A percentile compares a stretch with the other conserved stretches of the same genome.
Evolutionary conservation across 306 rosid genomes (phyloP).

Genomic region (Corylus heterophylla): DNA sequence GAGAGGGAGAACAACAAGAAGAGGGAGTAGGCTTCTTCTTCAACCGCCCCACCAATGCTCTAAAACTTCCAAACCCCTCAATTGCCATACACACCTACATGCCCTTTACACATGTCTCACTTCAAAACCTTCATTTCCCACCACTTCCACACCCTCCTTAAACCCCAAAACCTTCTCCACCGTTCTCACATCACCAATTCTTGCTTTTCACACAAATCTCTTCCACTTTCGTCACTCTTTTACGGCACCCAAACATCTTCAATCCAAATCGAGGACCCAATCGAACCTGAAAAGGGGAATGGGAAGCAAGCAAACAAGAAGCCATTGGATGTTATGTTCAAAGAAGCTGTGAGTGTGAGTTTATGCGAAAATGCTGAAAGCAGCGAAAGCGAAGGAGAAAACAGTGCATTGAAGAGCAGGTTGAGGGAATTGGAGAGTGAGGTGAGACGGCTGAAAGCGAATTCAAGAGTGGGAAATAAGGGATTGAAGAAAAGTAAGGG

Average conservation of each 20-base stretch:
- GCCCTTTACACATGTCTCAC: slow-evolving; percentile 32
- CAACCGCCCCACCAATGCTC: neutral
- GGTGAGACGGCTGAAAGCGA: slow-evolving; percentile 26
- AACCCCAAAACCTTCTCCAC: slow-evolving; percentile 23
- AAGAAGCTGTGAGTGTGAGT: slow-evolving; percentile 38
- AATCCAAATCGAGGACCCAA: slow-evolving; percentile 10
- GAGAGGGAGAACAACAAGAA: slow-evolving; percentile 91
- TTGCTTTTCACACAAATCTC: slow-evolving; percentile 8
- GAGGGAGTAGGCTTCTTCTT: neutral
- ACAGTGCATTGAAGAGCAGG: slow-evolving; percentile 30
- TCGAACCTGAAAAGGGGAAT: slow-evolving; percentile 14
- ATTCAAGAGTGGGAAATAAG: slow-evolving; percentile 5
- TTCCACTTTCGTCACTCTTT: slow-evolving; percentile 26
- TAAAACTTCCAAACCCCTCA: neutral
- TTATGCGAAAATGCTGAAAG: slow-evolving; percentile 20
- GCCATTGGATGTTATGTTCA: slow-evolving; percentile 47
- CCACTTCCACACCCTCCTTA: slow-evolving; percentile 26
- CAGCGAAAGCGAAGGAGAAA: slow-evolving; percentile 8
- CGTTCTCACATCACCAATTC: neutral
- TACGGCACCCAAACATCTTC: slow-evolving; percentile 27
- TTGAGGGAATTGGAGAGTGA: slow-evolving; percentile 36
- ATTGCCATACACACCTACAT: neutral
- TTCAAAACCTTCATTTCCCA: slow-evolving; percentile 32
- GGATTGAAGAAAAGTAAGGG: slow-evolving; percentile 8
- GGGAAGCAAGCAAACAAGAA: slow-evolving; percentile 11